Evolutionary conservation across 2,329 filamentous ascomycete species (phyloP).

Genomic region (Chalara sp.): DNA sequence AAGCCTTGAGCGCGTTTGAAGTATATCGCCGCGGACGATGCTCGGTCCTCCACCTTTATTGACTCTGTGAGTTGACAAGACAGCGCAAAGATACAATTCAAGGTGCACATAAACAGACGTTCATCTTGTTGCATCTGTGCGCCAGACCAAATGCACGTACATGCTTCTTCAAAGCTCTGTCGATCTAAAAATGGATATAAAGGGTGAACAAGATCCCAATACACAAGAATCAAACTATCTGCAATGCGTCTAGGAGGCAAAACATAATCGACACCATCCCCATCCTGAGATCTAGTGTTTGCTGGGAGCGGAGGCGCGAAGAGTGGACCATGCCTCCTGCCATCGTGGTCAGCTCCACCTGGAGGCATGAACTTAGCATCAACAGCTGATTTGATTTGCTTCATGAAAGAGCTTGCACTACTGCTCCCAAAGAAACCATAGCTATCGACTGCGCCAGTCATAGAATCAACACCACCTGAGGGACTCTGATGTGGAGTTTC

Average conservation of each 20-base stretch:
- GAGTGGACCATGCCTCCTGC: no score
- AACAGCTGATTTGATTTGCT: not conserved
- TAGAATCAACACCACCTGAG: not conserved
- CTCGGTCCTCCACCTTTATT: not conserved
- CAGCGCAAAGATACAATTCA: not conserved
- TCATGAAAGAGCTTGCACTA: not conserved
- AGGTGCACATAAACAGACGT: not conserved
- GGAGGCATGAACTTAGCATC: not conserved
- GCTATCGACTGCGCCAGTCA: not conserved
- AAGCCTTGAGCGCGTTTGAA: not conserved
- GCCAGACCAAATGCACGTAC: not conserved
- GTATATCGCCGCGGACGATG: not conserved
- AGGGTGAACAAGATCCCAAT: not conserved
- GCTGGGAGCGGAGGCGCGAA: not conserved
- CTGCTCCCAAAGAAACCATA: not conserved
- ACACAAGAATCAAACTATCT: not conserved
- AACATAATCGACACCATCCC: not conserved
- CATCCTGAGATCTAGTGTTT: not conserved
- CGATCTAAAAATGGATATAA: not conserved
- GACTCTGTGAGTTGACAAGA: not conserved
- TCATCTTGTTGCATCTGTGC: not conserved
- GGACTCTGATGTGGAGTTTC: not conserved
- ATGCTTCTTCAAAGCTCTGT: not conserved
- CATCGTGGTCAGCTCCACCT: not conserved
- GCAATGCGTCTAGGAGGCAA: not conserved